These are phyloP conservation scores for Tetrahymena thermophila DNA, from an alignment of 73 alveolate species.

Conservation along the genomic window DNA sequence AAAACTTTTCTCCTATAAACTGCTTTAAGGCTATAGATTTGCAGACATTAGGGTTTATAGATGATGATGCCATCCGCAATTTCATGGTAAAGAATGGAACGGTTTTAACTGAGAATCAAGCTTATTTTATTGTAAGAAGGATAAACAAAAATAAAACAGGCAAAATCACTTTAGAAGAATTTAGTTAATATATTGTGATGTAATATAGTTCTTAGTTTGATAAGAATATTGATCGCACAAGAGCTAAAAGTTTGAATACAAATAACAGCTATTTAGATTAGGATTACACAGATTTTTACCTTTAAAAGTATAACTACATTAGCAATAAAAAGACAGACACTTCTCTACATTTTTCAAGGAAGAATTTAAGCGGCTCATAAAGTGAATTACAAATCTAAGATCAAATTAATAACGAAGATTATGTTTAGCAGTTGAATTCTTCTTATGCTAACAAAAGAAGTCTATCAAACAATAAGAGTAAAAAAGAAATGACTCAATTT, in stretches of 20 bases:
- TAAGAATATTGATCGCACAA: background rate
- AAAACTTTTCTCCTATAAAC: background rate
- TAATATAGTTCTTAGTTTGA: background rate
- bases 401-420: background rate
- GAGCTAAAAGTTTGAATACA: background rate
- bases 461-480: background rate
- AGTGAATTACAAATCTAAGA: background rate
- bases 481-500: background rate
- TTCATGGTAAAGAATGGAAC: background rate
- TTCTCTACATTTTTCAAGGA: background rate
- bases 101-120: background rate
- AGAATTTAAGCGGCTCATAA: background rate
- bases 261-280: background rate
- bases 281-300: background rate
- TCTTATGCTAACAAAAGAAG: background rate
- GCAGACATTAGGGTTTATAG: background rate
- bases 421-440: background rate
- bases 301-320: background rate
- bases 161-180: background rate
- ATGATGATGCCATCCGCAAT: background rate
- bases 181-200: background rate
- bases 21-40: background rate
- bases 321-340: background rate
- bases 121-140: background rate
- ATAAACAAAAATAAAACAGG: background rate